Evolutionary conservation across 1,139 yeast species (phyloP).

Genomic region (Blastobotrys indianensis): DNA sequence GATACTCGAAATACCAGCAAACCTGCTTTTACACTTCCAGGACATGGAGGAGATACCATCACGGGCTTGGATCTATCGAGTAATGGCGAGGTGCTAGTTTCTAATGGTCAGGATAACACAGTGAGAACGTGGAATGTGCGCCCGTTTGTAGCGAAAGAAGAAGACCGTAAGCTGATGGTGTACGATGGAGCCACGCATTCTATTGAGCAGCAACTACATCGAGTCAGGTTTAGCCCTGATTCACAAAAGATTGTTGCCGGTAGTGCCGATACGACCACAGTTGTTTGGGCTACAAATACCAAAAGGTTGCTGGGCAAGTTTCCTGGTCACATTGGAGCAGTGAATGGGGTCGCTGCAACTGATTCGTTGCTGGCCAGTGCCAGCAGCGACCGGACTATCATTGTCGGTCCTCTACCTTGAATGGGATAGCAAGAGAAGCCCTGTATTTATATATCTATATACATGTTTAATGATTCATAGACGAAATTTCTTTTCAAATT

Average conservation of each 20-base stretch:
- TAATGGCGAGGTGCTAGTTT: slow-evolving; percentile 44
- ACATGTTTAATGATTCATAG: not conserved
- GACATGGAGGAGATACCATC: slow-evolving; percentile 46
- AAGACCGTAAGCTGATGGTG: slow-evolving; percentile 39
- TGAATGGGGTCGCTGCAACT: slow-evolving; percentile 49
- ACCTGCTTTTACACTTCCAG: slow-evolving; percentile 39
- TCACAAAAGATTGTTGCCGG: slow-evolving; percentile 47
- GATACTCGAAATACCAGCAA: slow-evolving; percentile 40
- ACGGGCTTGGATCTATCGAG: slow-evolving; percentile 48
- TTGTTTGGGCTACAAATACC: slow-evolving; percentile 56
- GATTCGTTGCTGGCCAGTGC: slow-evolving; percentile 11
- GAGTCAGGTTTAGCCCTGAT: slow-evolving; percentile 43
- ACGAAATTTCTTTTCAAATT: too few relatives aligned
- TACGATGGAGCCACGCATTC: slow-evolving; percentile 59
- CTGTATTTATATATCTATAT: not conserved
- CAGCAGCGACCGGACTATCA: slow-evolving; percentile 24
- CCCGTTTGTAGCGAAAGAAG: slow-evolving; percentile 37
- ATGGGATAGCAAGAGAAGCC: not conserved
- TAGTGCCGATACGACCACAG: slow-evolving; percentile 53
- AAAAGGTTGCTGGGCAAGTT: slow-evolving; percentile 44
- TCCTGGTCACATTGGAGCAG: slow-evolving; percentile 58
- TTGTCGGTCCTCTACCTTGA: slow-evolving; percentile 21
- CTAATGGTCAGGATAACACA: slow-evolving; percentile 54
- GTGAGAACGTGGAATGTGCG: slow-evolving; percentile 54
- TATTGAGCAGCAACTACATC: slow-evolving; percentile 46